phyloP scores from a whole-genome alignment of 148 eudicot genomes.

The Dianthus caryophyllus region DNA sequence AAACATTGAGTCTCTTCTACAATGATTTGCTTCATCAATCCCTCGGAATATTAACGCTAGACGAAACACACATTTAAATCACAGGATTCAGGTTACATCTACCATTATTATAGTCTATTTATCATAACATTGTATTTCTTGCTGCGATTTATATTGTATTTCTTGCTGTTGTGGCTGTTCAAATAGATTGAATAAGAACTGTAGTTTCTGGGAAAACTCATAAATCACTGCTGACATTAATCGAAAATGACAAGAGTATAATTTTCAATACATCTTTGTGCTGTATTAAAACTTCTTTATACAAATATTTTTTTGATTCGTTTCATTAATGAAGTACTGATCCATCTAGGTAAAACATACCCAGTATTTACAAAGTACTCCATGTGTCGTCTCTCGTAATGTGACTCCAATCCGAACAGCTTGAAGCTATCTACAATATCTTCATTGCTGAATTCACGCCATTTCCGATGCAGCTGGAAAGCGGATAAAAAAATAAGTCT shows the following conservation, averaged over 20 bases:
- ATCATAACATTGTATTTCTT: no score
- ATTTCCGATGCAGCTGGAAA: conserved; percentile 25
- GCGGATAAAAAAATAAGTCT: not conserved
- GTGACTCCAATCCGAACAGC: not conserved
- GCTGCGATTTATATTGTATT: not conserved
- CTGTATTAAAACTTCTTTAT: not conserved
- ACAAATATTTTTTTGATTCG: not conserved
- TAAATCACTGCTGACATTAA: no score
- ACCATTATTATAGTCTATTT: no score
- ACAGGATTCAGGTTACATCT: not conserved
- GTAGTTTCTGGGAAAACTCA: no score
- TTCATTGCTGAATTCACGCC: not conserved
- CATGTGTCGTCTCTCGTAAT: not conserved
- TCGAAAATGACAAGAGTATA: not conserved
- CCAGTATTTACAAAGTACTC: not conserved
- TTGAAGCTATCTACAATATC: not conserved
- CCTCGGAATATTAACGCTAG: not conserved
- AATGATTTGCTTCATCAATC: conserved; percentile 13
- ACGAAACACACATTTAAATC: not conserved
- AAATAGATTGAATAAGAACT: no score
- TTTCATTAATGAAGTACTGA: no score
- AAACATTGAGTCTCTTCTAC: conserved; percentile 12
- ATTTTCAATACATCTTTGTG: not conserved
- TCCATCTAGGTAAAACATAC: not conserved
- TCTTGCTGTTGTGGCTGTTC: not conserved